Evolutionary conservation across 768 basidiomycete species (phyloP).

Genomic region (Leccinum barrowsii): DNA sequence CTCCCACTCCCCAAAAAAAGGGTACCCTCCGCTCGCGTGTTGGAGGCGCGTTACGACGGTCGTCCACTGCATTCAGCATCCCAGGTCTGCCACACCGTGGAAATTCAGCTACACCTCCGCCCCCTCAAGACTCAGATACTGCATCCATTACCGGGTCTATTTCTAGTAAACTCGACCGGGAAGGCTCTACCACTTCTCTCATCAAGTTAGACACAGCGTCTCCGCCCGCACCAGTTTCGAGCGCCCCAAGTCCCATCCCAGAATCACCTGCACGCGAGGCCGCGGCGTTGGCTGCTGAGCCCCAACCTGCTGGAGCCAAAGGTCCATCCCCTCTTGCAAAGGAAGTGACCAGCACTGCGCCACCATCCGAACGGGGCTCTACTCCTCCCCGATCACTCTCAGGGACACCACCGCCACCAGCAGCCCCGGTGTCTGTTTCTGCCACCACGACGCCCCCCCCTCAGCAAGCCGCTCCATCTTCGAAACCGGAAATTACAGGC

Average conservation of each 20-base stretch:
- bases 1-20: conserved; percentile 34
- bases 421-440: conserved; percentile 15
- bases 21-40: conserved; percentile 55
- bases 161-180: conserved; percentile 28
- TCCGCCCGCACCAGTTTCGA: conserved; percentile 21
- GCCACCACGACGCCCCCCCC: conserved; percentile 13
- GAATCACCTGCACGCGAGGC: conserved; percentile 66
- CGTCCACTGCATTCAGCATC: conserved; percentile 52
- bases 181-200: conserved; percentile 28
- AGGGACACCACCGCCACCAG: conserved; percentile 20
- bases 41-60: conserved; percentile 56
- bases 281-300: conserved; percentile 36
- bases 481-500: conserved; percentile 38
- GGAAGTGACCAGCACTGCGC: conserved; percentile 18
- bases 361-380: conserved; percentile 13
- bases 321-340: conserved; percentile 45
- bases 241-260: conserved; percentile 59
- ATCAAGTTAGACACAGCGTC: conserved; percentile 34
- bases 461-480: neutral
- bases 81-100: conserved; percentile 32
- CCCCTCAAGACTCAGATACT: conserved; percentile 28
- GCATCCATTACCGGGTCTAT: conserved; percentile 24
- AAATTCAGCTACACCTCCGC: conserved; percentile 22
- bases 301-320: conserved; percentile 20
- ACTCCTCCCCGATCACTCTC: conserved; percentile 20